Base-by-base conservation (phyloP, 1,284 basidiomycete species). In the Porphyrellus sp. region DNA sequence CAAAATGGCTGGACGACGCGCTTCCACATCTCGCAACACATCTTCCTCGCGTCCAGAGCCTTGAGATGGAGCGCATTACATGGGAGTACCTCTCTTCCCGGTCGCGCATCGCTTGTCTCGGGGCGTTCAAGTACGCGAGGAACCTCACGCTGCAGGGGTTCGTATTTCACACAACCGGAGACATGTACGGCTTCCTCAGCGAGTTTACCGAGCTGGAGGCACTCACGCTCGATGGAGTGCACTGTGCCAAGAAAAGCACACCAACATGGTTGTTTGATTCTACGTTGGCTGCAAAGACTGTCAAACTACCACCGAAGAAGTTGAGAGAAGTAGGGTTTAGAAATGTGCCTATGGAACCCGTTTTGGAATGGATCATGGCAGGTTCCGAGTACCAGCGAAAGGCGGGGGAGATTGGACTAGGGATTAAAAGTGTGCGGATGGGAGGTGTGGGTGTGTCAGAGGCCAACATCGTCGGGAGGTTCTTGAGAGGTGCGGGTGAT, bases 71-170 rank as follows among this genome's bases (percentile, higher is more conserved):
- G 43, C 54, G 55, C 5, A 42, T 68, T 45, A 68, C 67, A 21
- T 68, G 69, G 69, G 65, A 70, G 37, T 68, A 65, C 33, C 65
- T 71, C 28, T 70, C 67, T 21, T 50, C 59, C 18, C 53, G 46
- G 39, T 68, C 66, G 33, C 64, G 67, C n/a, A 41, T 45, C 5
- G 55, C 59, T 15, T 71, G 68, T 47, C 48, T 69, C 21, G 44
- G 57, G 31, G 49, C 53, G 16, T 68, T 71, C 57, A 67, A 49
- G 34, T 39, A 45, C 8, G 56, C 41, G 3, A 60, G 51, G 23
- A 56, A 30, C 23, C 62, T 71, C 15, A 43, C 55, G 16, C n/a
- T 68, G 39, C 62, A 61, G 1, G 59, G 47, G 34, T 71, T 69
- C 43, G 48, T 53, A 37, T 70, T 68, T 42, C 58, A 54, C 24